Percentiles rank a stretch among this genome's conserved stretches.
phyloP scores from a whole-genome alignment of 495 filamentous ascomycete genomes.

The Penicillium egyptiacum region DNA sequence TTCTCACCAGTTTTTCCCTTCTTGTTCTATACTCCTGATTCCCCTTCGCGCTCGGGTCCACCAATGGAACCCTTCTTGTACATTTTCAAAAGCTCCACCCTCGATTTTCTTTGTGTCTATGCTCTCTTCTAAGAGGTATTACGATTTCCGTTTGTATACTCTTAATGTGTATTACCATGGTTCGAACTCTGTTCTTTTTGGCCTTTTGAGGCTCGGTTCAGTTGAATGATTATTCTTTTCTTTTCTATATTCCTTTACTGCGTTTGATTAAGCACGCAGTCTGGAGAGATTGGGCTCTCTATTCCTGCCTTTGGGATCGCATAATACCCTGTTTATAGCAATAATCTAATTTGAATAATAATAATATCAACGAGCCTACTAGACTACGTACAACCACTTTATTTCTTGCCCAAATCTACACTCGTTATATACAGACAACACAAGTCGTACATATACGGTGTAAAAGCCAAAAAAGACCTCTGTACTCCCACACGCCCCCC shows the following conservation, averaged over 20 bases:
- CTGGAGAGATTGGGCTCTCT: background rate
- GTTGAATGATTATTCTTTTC: slow-evolving; percentile 11
- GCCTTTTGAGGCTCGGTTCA: slow-evolving; percentile 10
- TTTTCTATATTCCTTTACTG: slow-evolving; percentile 7
- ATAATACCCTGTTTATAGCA: slow-evolving; percentile 5
- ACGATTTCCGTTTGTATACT: slow-evolving; percentile 34
- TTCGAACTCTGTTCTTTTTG: slow-evolving; percentile 23
- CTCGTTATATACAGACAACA: background rate
- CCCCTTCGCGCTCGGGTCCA: slow-evolving; percentile 18
- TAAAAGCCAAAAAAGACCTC: background rate
- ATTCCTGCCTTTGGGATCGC: background rate
- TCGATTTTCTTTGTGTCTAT: slow-evolving; percentile 27
- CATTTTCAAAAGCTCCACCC: slow-evolving; percentile 31
- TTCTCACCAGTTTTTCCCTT: slow-evolving; percentile 6
- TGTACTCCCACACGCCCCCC: background rate
- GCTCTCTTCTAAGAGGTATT: slow-evolving; percentile 27
- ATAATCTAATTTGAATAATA: background rate
- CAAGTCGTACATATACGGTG: background rate
- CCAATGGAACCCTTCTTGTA: slow-evolving; percentile 28
- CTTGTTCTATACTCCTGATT: slow-evolving; percentile 27
- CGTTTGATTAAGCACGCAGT: background rate
- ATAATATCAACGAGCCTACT: background rate
- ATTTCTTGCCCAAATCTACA: background rate
- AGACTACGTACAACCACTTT: background rate
- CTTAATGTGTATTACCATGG: slow-evolving; percentile 43